Percentiles rank a stretch among this genome's conserved stretches.
Conservation (phyloP, 139 green algal species). For the Chlorella sp. region DNA sequence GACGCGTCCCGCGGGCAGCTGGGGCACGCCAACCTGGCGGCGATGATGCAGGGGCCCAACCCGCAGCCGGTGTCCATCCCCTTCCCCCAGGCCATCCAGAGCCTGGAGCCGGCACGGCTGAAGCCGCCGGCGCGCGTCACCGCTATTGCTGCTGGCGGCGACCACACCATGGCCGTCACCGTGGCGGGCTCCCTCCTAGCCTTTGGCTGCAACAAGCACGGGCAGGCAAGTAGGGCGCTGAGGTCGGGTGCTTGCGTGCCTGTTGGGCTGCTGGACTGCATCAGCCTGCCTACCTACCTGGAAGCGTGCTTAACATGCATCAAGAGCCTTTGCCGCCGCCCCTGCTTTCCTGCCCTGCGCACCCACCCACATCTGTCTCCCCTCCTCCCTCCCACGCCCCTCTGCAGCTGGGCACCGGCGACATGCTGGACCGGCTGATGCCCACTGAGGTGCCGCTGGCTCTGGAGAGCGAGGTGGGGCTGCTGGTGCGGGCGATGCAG, state of each 20-base stretch:
- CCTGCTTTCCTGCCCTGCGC: not conserved
- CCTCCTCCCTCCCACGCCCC: not conserved
- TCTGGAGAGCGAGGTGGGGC: conserved; percentile 31
- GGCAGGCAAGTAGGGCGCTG: conserved; percentile 1
- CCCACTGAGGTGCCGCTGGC: conserved; percentile 50
- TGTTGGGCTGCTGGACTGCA: not conserved
- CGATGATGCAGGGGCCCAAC: conserved; percentile 31
- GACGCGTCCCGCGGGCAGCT: conserved; percentile 71
- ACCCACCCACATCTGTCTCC: not conserved
- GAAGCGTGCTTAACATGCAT: not conserved
- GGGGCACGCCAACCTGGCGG: conserved; percentile 63
- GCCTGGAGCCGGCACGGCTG: conserved; percentile 65
- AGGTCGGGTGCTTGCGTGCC: not conserved
- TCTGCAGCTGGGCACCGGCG: conserved; percentile 51
- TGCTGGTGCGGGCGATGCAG: conserved; percentile 66
- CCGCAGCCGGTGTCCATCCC: conserved; percentile 43
- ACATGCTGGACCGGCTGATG: conserved; percentile 47
- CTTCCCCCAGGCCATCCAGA: conserved; percentile 65
- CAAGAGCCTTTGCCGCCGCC: not conserved
- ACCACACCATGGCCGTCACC: conserved; percentile 81
- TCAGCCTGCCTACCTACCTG: not conserved
- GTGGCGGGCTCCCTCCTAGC: conserved; percentile 71
- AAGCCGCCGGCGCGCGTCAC: conserved; percentile 69
- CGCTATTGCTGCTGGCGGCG: conserved; percentile 72
- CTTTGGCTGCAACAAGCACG: conserved; percentile 74